Evolutionary conservation across 345 rosid species (phyloP), one percentile per base, ranked within the genome.

Genomic region (Linum usitatissimum): DNA sequence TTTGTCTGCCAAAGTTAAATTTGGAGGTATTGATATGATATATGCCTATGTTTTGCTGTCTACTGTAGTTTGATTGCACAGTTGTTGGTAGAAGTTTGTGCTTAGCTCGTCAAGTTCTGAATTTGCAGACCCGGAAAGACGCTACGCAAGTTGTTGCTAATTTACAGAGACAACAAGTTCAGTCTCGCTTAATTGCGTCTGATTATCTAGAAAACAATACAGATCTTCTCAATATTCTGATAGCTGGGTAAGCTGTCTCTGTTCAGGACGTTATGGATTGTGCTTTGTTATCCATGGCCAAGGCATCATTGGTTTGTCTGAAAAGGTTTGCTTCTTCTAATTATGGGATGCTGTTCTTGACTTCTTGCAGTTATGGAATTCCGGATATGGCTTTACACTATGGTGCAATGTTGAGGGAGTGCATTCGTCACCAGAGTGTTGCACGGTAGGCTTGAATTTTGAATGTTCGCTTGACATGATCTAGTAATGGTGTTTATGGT

Each of bases 71-170:
- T 3, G 8, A 55, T 9, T 55, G 30, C 28, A 45, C 51, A 45
- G 51, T 45, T 45, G 17, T 3, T 7, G 8, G 17, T 45, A 3
- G 4, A 45, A 45, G 8, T 10, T 45, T 15, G 17, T 48, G 45
- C 64, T 48, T 74, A 53, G 59, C 48, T 30, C 66, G 70, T 51
- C 14, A 36, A 9, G 49, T 15, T 64, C 20, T 64, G 13, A 23
- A 63, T 69, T 62, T 79, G 75, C 83, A 93, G 99, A 73, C 99
- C 4, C 81, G 96, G 62, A 93, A 88, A 80, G 99, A 93, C 84
- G 96, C 92, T 66, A 93, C 99, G 21, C 97, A 90, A 79, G 91
- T 93, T 70, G 95, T 90, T 62, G 99, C 99, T 38, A 93, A 93
- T 81, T 77, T 93, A 62, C 99, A 90, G 73, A 76, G 99, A 73